Conservation (phyloP, 345 rosid genomes). For the Lepidium africanum region DNA sequence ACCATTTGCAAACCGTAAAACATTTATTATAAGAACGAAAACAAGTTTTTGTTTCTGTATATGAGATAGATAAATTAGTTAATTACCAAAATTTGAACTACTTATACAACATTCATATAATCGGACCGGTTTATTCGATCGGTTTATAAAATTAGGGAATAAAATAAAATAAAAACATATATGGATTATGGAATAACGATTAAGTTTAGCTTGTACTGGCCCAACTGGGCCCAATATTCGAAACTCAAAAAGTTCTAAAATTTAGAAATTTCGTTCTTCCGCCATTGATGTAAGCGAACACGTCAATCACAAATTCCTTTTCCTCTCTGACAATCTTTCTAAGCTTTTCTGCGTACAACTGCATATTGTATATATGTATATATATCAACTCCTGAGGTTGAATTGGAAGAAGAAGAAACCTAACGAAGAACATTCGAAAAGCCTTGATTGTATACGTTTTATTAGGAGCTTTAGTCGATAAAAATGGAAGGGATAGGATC, state of each 20-base stretch:
- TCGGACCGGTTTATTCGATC: too few species aligned
- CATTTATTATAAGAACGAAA: too few species aligned
- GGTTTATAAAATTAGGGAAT: too few species aligned
- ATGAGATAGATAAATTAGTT: too few species aligned
- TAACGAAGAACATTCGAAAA: conserved; percentile 8
- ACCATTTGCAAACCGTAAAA: too few species aligned
- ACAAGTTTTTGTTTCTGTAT: too few species aligned
- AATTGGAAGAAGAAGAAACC: conserved; percentile 11
- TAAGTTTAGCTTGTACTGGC: too few species aligned
- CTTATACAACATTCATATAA: too few species aligned
- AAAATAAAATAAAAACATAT: too few species aligned
- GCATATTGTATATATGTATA: not conserved
- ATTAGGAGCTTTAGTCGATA: not conserved
- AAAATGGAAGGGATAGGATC: conserved; percentile 11
- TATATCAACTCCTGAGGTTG: not conserved
- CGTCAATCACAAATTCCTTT: conserved; percentile 26
- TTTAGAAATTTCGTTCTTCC: conserved; percentile 8
- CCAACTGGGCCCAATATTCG: not conserved
- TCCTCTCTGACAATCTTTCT: conserved; percentile 6
- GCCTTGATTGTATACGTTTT: not conserved
- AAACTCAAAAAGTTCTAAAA: not conserved
- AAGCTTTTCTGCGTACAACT: not conserved
- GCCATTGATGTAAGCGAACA: conserved; percentile 23
- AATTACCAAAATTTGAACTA: too few species aligned
- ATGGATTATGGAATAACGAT: too few species aligned